Base-by-base conservation (phyloP, 2,329 filamentous ascomycete species). In the Seiridium cupressi region DNA sequence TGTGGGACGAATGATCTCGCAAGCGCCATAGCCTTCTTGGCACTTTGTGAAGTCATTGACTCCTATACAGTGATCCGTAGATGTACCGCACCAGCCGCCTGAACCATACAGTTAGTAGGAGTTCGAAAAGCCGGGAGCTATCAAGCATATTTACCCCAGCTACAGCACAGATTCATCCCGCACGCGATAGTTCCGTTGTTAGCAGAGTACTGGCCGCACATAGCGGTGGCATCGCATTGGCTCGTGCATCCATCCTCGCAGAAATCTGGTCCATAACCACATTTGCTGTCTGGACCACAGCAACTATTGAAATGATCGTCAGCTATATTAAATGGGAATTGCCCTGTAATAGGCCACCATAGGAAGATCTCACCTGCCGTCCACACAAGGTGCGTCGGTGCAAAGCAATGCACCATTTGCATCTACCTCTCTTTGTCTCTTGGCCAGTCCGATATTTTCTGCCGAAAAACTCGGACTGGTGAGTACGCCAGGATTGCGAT, bases 161-260 rank as follows among this genome's bases (percentile, higher is more conserved):
- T 42, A 26, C 58, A 59, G 40, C 58, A 59, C 3, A 55, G 44
- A 5, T 46, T 51, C 53, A 60, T 57, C 8, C 58, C 58, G 38
- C 46, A 57, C 10, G 13, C 26, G 18, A 44, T 47, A 13, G n/a
- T 34, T 5, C 26, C 54, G 7, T 47, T 26, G 18, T 32, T 55
- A 36, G n/a, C 3, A 26, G 13, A 26, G 38, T 55, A 55, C 18
- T 55, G 51, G 9, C 51, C 54, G 32, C 54, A 56, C 44, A 35
- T 36, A 26, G 54, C 54, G 13, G 54, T 56, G 11, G 54, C 54
- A 56, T 56, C 44, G 26, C 54, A 56, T 1, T 56, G 18, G 32
- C 35, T 44, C 1, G 54, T 56, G 18, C 54, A 56, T 4, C 44
- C 54, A 18, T 46, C 44, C 7, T 40, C 54, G 26, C 54, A 56